These are phyloP conservation scores for Xylaria sp. DNA, from an alignment of 2,329 filamentous ascomycete species.

Conservation along the genomic window DNA sequence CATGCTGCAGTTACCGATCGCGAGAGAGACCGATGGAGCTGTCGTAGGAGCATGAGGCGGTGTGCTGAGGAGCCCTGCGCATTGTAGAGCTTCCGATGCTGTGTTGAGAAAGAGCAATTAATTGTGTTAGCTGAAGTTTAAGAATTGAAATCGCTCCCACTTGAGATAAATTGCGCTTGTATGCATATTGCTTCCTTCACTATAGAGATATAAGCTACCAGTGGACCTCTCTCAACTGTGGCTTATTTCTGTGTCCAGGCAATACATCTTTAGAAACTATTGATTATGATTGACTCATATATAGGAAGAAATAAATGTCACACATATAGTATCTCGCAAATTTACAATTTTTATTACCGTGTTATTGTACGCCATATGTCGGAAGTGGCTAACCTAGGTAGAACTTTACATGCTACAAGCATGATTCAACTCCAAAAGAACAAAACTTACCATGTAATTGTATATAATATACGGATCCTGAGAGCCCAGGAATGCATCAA, in stretches of 20 bases:
- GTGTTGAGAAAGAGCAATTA: conserved; percentile 8
- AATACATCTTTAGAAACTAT: no score
- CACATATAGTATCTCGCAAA: background rate
- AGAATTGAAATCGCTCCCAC: conserved; percentile 15
- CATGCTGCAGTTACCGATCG: conserved; percentile 50
- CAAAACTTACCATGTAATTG: no score
- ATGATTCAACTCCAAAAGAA: no score
- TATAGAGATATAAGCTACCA: conserved; percentile 16
- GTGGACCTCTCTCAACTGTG: background rate
- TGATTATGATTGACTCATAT: no score
- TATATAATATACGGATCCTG: no score
- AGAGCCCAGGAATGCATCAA: no score
- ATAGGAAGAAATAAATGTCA: no score
- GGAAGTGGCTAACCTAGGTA: no score
- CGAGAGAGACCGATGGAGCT: conserved; percentile 49
- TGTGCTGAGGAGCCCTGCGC: conserved; percentile 44
- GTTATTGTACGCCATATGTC: background rate
- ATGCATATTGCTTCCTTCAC: background rate
- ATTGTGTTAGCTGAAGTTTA: background rate
- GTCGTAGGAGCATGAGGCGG: conserved; percentile 51
- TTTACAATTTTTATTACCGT: background rate
- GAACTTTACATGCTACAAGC: no score
- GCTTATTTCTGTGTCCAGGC: no score
- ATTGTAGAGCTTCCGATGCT: conserved; percentile 42
- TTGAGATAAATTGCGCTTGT: background rate